These are phyloP conservation scores for Clarireedia paspali DNA, from an alignment of 2,329 filamentous ascomycete species.

Conservation along the genomic window DNA sequence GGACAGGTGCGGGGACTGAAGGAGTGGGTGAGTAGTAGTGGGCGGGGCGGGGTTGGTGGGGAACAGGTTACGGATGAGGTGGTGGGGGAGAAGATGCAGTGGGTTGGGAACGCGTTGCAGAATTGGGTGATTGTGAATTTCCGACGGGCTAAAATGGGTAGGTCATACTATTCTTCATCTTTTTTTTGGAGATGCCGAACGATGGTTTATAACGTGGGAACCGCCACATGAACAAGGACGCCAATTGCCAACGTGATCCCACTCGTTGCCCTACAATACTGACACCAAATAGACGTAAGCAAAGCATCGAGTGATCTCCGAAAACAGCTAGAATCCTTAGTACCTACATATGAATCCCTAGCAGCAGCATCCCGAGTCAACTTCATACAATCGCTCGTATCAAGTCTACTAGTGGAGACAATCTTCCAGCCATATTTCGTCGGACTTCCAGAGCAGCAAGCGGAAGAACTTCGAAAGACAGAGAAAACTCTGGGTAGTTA, in stretches of 20 bases:
- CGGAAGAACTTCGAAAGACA: conserved; percentile 36
- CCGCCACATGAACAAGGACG: not conserved
- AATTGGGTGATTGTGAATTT: conserved; percentile 70
- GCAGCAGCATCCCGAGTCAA: conserved; percentile 49
- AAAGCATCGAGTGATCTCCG: conserved; percentile 35
- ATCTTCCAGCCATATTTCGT: conserved; percentile 58
- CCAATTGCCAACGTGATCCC: too few relatives aligned
- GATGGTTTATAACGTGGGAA: not conserved
- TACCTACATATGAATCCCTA: conserved; percentile 51
- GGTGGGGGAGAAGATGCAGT: conserved; percentile 53
- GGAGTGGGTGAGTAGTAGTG: conserved; percentile 62
- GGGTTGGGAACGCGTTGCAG: conserved; percentile 59
- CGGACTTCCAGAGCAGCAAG: conserved; percentile 49
- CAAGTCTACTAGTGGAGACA: conserved; percentile 49
- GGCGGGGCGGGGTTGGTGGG: conserved; percentile 39
- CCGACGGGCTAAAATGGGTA: conserved; percentile 48
- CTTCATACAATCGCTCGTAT: conserved; percentile 54
- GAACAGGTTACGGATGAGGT: conserved; percentile 58
- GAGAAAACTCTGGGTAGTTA: conserved; percentile 21
- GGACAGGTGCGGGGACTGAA: conserved; percentile 60
- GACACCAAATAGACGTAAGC: conserved; percentile 34
- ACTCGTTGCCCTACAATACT: not conserved
- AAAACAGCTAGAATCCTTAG: conserved; percentile 39
- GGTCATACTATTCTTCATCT: conserved; percentile 8
- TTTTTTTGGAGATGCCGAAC: not conserved